A percentile compares a stretch with the other conserved stretches of the same genome.
Evolutionary conservation across 164 flowering plant genomes (phyloP).

Genomic region (Liriodendron chinense): DNA sequence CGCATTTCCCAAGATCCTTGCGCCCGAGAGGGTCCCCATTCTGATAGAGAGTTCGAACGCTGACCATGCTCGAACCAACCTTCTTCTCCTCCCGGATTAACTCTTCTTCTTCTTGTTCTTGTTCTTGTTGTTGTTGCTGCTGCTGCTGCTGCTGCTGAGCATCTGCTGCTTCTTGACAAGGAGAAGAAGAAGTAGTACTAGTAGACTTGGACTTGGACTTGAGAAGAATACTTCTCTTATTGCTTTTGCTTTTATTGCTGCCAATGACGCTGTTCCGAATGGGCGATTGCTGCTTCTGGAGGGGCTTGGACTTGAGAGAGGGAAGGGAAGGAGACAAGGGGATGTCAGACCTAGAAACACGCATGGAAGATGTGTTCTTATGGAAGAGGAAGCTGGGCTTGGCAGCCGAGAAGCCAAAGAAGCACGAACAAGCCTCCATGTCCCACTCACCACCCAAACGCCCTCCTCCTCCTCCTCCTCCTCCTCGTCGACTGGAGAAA

Average conservation of each 20-base stretch:
- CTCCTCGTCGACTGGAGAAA: background rate
- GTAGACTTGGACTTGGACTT: background rate
- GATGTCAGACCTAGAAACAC: background rate
- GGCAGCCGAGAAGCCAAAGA: background rate
- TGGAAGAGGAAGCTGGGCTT: background rate
- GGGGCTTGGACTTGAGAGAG: background rate
- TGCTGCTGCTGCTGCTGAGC: background rate
- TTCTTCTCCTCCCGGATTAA: background rate
- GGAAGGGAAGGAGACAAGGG: background rate
- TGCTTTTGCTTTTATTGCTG: background rate
- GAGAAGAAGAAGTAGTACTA: background rate
- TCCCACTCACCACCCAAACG: background rate
- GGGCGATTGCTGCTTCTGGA: background rate
- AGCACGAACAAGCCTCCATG: background rate
- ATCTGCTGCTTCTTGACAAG: background rate
- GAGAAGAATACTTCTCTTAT: background rate
- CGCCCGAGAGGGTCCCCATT: conserved; percentile 83
- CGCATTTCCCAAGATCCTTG: conserved; percentile 69
- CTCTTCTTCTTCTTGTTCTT: background rate
- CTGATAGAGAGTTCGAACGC: conserved; percentile 11
- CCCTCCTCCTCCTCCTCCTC: background rate
- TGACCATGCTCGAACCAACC: background rate
- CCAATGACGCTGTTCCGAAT: background rate
- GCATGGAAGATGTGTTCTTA: background rate
- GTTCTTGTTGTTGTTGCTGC: background rate